Evolutionary conservation across 495 filamentous ascomycete species (phyloP), one percentile per base, ranked within the genome.

Genomic region (Penicillium cataractarum): DNA sequence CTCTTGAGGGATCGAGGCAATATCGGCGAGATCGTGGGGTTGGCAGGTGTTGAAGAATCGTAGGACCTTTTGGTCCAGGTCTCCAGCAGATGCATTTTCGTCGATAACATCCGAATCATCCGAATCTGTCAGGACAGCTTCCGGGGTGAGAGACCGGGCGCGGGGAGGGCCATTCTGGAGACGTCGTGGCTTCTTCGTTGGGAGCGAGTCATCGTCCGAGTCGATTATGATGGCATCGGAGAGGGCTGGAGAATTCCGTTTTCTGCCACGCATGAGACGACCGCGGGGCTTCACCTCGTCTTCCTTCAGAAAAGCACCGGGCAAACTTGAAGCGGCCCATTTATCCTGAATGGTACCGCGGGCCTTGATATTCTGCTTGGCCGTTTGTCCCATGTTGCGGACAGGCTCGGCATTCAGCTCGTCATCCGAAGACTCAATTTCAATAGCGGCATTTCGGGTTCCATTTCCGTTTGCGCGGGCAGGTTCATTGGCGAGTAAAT

Each of bases 21-120:
- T 88, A 67, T 96, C 92, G 3, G 87, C 84, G 19, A 99, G 82
- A 50, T 91, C 88, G 27, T 87, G 80, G 17, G 80, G 75, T 3
- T 84, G 82, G 74, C 91, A 95, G 0, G 81, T 87, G 70, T 99
- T 98, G 75, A 99, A 86, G 71, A 92, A 96, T 0, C 86, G 81
- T 19, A 98, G 77, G 1, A 97, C 85, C 52, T 84, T 84, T 6
- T 57, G 59, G 24, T 89, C 84, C 39, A 87, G 60, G 29, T 77
- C 75, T 46, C 76, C 78, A 55, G 76, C 69, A 15, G 63, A 73
- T 12, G 72, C 57, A 44, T 67, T 70, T 31, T 76, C 79, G 5
- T 78, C 67, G 27, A 79, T 83, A 39, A 85, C 84, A 61, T 87
- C 85, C 1, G 82, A 83, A 63, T 89, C 86, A 32, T 84, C 77